These are phyloP conservation scores for Helenozyma rhizophorensis DNA, from an alignment of 805 yeast genomes.

Conservation along the genomic window DNA sequence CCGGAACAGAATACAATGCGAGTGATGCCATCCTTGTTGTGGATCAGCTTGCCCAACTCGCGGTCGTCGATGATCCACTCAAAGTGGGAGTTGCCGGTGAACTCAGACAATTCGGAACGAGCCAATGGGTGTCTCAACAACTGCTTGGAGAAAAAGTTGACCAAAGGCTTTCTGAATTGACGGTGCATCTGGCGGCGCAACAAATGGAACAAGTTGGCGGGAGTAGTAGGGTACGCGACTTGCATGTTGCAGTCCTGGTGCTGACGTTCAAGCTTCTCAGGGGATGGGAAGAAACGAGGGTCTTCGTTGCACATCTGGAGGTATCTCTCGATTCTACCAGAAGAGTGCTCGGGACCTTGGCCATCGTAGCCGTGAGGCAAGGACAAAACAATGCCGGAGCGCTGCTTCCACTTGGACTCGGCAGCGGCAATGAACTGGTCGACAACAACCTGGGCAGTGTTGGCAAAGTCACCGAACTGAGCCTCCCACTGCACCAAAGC, in stretches of 20 bases:
- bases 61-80: slow-evolving; percentile 94
- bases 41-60: slow-evolving; percentile 76
- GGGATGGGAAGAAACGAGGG: slow-evolving; percentile 87
- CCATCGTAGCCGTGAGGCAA: slow-evolving; percentile 99
- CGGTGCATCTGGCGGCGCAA: slow-evolving; percentile 99
- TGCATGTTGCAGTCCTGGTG: slow-evolving; percentile 99
- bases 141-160: slow-evolving; percentile 85
- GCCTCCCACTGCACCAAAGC: slow-evolving; percentile 99
- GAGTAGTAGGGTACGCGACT: slow-evolving; percentile 96
- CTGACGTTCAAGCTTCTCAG: slow-evolving; percentile 87
- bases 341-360: slow-evolving; percentile 99
- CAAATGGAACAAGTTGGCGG: slow-evolving; percentile 93
- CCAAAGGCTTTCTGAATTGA: slow-evolving; percentile 93
- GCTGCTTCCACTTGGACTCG: slow-evolving; percentile 98
- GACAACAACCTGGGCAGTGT: slow-evolving; percentile 95
- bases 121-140: slow-evolving; percentile 92
- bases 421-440: slow-evolving; percentile 97
- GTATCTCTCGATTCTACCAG: slow-evolving; percentile 96
- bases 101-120: slow-evolving; percentile 75
- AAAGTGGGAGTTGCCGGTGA: slow-evolving; percentile 89
- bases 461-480: slow-evolving; percentile 99
- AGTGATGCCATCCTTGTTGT: slow-evolving; percentile 77
- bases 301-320: slow-evolving; percentile 95
- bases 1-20: slow-evolving; percentile 83
- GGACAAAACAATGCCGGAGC: slow-evolving; percentile 92